Evolutionary conservation across 805 yeast genomes (phyloP).

Genomic region (Limtongia smithiae): DNA sequence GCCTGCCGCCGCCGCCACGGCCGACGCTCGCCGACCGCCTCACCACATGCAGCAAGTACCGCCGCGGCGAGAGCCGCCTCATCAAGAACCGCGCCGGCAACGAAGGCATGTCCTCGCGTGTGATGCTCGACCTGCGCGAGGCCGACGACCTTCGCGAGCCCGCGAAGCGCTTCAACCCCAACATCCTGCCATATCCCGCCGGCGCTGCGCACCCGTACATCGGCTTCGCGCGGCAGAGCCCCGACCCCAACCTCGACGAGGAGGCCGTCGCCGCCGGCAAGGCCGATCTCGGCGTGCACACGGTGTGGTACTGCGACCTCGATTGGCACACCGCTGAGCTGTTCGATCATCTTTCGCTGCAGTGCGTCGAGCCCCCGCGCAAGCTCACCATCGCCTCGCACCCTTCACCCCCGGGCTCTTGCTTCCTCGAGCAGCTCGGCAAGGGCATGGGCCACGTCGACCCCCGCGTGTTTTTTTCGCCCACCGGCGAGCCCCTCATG

Average conservation of each 20-base stretch:
- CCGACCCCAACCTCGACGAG: not conserved
- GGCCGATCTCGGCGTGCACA: constrained; percentile 2
- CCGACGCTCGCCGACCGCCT: too few relatives aligned
- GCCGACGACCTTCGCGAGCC: too few relatives aligned
- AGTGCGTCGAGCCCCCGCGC: constrained; percentile 8
- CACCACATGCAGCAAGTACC: too few relatives aligned
- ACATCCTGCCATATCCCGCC: constrained; percentile 16
- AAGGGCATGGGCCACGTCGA: constrained; percentile 14
- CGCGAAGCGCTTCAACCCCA: constrained; percentile 10
- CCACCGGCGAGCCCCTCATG: constrained; percentile 24
- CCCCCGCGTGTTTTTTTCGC: constrained; percentile 23
- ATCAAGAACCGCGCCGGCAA: too few relatives aligned
- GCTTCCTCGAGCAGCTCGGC: not conserved
- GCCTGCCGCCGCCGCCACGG: too few relatives aligned
- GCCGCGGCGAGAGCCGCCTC: too few relatives aligned
- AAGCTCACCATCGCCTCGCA: constrained; percentile 3
- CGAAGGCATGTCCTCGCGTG: too few relatives aligned
- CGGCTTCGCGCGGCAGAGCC: constrained; percentile 16
- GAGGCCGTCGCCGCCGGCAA: too few relatives aligned
- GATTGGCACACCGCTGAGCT: constrained; percentile 13
- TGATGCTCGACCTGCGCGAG: too few relatives aligned
- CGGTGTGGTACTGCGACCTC: constrained; percentile 18
- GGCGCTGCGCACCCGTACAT: constrained; percentile 19
- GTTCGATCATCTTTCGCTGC: constrained; percentile 5
- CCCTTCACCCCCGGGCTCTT: constrained; percentile 4